Base-by-base conservation (phyloP, 768 basidiomycete genomes). In the Cytidiella melzeri region DNA sequence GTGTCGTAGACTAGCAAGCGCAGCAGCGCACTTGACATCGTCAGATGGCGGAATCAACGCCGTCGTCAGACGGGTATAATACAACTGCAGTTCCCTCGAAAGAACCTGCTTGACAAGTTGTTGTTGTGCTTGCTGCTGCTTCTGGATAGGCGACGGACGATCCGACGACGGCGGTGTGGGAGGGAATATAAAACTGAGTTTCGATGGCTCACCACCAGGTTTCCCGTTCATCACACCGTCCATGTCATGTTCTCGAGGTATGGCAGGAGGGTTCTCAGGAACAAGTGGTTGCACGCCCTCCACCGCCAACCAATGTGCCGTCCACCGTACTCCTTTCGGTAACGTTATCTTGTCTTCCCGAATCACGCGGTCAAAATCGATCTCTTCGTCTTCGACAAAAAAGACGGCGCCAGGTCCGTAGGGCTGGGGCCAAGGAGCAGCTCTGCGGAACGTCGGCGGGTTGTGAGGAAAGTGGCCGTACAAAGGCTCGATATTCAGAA, bases 201-300 rank as follows among this genome's bases (percentile, higher is more conserved):
- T 21, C n/a, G 45, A 13, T 10, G 28, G 27, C 58, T 71, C 53
- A 20, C 63, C 39, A 51, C 55, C 46, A 55, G 56, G 21, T 56
- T 37, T 37, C 24, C 39, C 55, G 18, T 47, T 54, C 25, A 40
- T 50, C 6, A 67, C 60, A 9, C 65, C 60, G n/a, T 67, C 70
- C 44, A 49, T 62, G 23, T 67, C 70, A 21, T 64, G 58, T 19
- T 84, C 81, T 56, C 77, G 72, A 0, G 84, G 83, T 39, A 87
- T 72, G 1, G 84, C 83, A n/a, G 90, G 86, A 0, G 93, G 93
- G 64, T 98, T 98, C 63, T 96, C 92, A 11, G 91, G 90, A 43
- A 95, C 88, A n/a, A 92, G 77, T 0, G 95, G 94, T 61, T 98
- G 96, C 11, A 99, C 88, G 21, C 96, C 96, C 59, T 99, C 96